Evolutionary conservation across 2,329 filamentous ascomycete genomes (phyloP).

Genomic region (Emmonsiellopsis sp.): DNA sequence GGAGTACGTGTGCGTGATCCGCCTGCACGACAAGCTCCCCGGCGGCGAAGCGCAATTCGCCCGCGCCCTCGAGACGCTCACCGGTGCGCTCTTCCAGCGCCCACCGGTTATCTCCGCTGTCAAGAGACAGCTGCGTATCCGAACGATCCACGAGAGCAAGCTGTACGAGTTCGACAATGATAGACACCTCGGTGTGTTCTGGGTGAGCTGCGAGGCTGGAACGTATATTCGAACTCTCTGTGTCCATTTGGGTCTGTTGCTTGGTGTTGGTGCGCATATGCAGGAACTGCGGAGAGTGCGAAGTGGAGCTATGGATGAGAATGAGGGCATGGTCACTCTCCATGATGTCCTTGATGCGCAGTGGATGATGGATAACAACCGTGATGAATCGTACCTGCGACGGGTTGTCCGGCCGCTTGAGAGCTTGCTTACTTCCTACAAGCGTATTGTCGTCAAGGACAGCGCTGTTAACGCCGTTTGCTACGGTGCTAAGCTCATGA

Average conservation of each 20-base stretch:
- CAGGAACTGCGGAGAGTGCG: constrained; percentile 92
- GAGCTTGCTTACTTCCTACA: constrained; percentile 84
- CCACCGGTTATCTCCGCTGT: constrained; percentile 96
- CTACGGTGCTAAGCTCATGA: constrained; percentile 98
- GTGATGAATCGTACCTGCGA: constrained; percentile 87
- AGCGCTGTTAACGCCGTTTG: constrained; percentile 93
- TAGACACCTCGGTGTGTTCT: constrained; percentile 93
- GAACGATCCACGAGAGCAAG: constrained; percentile 96
- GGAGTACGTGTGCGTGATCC: constrained; percentile 94
- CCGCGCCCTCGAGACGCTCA: constrained; percentile 88
- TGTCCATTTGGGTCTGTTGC: constrained; percentile 72
- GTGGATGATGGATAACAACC: constrained; percentile 91
- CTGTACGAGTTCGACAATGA: constrained; percentile 97
- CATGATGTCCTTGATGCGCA: constrained; percentile 95
- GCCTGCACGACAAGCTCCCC: constrained; percentile 89
- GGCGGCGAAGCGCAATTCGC: constrained; percentile 90
- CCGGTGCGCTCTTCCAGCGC: constrained; percentile 92
- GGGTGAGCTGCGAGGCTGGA: constrained; percentile 97
- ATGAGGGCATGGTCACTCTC: constrained; percentile 78
- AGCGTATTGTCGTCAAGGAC: constrained; percentile 96
- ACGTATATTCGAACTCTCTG: constrained; percentile 98
- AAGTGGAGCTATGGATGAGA: constrained; percentile 90
- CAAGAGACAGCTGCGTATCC: constrained; percentile 96
- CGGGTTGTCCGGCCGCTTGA: constrained; percentile 88
- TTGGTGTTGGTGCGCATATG: constrained; percentile 91